A percentile compares a stretch with the other conserved stretches of the same genome.
Conservation (phyloP, 495 filamentous ascomycete species). For the Aspergillus haitiensis region DNA sequence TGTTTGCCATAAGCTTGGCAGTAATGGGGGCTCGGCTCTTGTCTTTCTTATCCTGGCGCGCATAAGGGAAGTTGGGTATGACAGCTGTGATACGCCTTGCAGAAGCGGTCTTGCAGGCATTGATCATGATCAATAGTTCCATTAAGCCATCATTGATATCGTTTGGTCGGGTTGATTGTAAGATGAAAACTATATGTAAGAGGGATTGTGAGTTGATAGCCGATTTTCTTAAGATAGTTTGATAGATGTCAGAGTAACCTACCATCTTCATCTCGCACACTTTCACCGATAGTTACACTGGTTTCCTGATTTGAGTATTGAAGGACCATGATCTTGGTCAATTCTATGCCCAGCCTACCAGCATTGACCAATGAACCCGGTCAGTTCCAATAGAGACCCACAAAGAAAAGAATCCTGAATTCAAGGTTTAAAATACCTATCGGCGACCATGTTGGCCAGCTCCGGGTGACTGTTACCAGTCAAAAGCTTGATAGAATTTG, state of each 20-base stretch:
- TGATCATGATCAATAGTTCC: slow-evolving; percentile 99
- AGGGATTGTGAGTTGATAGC: slow-evolving; percentile 19
- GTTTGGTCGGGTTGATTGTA: slow-evolving; percentile 92
- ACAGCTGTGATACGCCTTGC: slow-evolving; percentile 89
- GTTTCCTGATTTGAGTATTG: slow-evolving; percentile 99
- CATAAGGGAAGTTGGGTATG: slow-evolving; percentile 96
- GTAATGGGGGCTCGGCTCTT: slow-evolving; percentile 84
- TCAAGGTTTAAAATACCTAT: slow-evolving; percentile 60
- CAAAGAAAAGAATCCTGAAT: not conserved
- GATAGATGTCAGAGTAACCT: slow-evolving; percentile 23
- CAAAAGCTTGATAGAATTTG: slow-evolving; percentile 94
- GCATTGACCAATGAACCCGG: slow-evolving; percentile 5
- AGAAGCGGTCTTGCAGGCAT: slow-evolving; percentile 96
- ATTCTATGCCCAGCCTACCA: slow-evolving; percentile 82
- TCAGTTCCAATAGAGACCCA: slow-evolving; percentile 12
- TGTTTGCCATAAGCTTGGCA: slow-evolving; percentile 94
- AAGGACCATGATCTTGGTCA: slow-evolving; percentile 88
- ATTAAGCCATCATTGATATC: slow-evolving; percentile 98
- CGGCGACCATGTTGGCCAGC: slow-evolving; percentile 84
- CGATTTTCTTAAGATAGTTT: slow-evolving; percentile 12
- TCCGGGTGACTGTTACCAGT: slow-evolving; percentile 94
- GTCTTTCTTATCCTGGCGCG: slow-evolving; percentile 99
- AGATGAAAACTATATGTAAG: slow-evolving; percentile 72
- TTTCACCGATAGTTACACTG: slow-evolving; percentile 94
- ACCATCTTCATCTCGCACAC: slow-evolving; percentile 95